Evolutionary conservation across 306 rosid genomes (phyloP).

Genomic region (Malus domestica): DNA sequence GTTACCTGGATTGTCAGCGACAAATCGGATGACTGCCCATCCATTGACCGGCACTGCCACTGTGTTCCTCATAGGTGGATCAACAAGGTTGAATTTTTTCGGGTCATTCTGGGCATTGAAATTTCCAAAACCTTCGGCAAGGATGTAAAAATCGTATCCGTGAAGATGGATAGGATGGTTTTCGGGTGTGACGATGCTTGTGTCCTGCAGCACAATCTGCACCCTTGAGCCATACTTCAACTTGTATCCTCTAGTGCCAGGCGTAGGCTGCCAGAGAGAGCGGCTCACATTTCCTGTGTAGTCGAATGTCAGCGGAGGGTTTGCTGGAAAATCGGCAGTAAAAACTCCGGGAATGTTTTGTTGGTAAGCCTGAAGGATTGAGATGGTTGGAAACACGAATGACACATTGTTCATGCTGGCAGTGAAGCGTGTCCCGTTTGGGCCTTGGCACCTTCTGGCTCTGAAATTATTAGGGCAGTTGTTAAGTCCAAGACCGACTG

Average conservation of each 20-base stretch:
- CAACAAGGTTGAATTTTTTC: constrained; percentile 66
- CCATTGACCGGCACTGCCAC: constrained; percentile 75
- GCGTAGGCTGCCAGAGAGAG: constrained; percentile 66
- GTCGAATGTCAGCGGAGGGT: constrained; percentile 54
- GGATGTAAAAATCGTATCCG: constrained; percentile 74
- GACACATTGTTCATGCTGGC: constrained; percentile 82
- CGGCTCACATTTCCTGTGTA: constrained; percentile 82
- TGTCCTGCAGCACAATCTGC: constrained; percentile 76
- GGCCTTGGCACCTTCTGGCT: constrained; percentile 53
- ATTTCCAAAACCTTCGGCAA: constrained; percentile 83
- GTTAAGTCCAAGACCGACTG: constrained; percentile 66
- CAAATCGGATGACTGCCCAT: constrained; percentile 90
- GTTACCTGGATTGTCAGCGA: constrained; percentile 89
- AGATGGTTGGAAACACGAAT: constrained; percentile 56
- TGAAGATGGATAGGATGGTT: constrained; percentile 91
- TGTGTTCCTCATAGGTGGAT: constrained; percentile 79
- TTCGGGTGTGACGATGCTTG: constrained; percentile 60
- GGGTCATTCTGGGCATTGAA: constrained; percentile 53
- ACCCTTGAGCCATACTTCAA: constrained; percentile 71
- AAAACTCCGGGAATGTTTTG: constrained; percentile 52
- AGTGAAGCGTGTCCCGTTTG: constrained; percentile 76
- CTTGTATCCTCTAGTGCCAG: constrained; percentile 52
- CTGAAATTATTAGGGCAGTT: constrained; percentile 48
- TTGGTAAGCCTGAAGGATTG: constrained; percentile 69
- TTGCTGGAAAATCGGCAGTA: constrained; percentile 68